Conservation (phyloP, 1,139 yeast species). For the Debaryomyces sp. region DNA sequence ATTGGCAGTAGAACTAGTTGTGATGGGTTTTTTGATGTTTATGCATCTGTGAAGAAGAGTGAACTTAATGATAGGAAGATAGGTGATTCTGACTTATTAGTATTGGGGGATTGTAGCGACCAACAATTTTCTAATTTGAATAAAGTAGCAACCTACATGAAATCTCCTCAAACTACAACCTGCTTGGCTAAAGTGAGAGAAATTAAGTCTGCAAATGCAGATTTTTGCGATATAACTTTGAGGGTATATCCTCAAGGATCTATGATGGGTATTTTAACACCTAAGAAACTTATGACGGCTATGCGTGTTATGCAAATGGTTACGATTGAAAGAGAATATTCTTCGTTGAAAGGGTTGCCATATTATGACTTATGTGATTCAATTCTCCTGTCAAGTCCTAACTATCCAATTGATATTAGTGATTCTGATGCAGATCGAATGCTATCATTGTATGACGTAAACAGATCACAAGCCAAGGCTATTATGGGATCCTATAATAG, state of each 20-base stretch:
- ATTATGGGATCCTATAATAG: constrained; percentile 70
- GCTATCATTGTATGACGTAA: constrained; percentile 58
- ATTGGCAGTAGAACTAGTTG: constrained; percentile 82
- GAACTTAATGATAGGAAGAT: constrained; percentile 55
- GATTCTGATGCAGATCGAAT: constrained; percentile 42
- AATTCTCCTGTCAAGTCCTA: constrained; percentile 69
- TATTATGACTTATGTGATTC: constrained; percentile 73
- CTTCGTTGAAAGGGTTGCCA: constrained; percentile 78
- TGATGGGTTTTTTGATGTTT: constrained; percentile 87
- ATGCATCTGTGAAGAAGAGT: constrained; percentile 67
- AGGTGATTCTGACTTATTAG: constrained; percentile 78
- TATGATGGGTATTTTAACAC: constrained; percentile 59
- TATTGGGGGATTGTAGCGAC: constrained; percentile 54
- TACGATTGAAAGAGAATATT: constrained; percentile 90
- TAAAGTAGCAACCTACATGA: constrained; percentile 25
- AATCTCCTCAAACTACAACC: constrained; percentile 32
- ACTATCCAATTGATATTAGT: constrained; percentile 38
- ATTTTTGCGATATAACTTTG: constrained; percentile 70
- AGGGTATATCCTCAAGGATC: constrained; percentile 59
- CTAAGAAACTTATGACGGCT: constrained; percentile 64
- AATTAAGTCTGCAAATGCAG: constrained; percentile 65
- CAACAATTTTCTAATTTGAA: constrained; percentile 11
- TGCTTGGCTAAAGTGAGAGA: constrained; percentile 83
- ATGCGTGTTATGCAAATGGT: constrained; percentile 83
- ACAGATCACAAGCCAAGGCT: constrained; percentile 89